phyloP scores from a whole-genome alignment of 1,284 basidiomycete genomes.

The Phylloboletellus chloephorus region DNA sequence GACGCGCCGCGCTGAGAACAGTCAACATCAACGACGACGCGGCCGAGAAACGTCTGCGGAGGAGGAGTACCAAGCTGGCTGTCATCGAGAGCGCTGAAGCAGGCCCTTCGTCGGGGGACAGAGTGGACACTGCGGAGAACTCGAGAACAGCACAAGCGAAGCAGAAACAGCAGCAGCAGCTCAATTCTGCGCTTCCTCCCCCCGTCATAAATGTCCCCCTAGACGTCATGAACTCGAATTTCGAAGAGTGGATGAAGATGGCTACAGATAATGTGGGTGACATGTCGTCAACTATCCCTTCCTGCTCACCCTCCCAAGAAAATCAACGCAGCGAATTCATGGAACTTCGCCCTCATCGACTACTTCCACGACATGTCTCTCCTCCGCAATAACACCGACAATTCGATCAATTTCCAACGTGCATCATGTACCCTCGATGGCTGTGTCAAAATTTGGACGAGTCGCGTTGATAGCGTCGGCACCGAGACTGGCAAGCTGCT shows the following conservation, averaged over 20 bases:
- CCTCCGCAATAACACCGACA: conserved; percentile 85
- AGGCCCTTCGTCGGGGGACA: conserved; percentile 46
- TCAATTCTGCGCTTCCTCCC: conserved; percentile 53
- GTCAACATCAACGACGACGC: conserved; percentile 76
- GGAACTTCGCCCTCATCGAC: conserved; percentile 97
- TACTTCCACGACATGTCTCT: conserved; percentile 99
- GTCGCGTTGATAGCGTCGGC: conserved; percentile 93
- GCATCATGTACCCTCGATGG: conserved; percentile 97
- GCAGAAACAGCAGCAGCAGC: conserved; percentile 60
- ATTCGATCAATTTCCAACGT: conserved; percentile 98
- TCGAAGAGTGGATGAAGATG: conserved; percentile 99
- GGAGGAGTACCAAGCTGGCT: conserved; percentile 64
- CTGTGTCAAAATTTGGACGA: conserved; percentile 99
- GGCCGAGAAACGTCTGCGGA: conserved; percentile 68
- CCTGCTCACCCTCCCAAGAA: conserved; percentile 55
- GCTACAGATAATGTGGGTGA: conserved; percentile 91
- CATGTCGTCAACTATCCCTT: conserved; percentile 1
- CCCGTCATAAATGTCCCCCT: conserved; percentile 56
- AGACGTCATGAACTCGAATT: conserved; percentile 84
- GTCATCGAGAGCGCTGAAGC: conserved; percentile 48
- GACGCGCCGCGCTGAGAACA: conserved; percentile 46
- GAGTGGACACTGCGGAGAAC: conserved; percentile 37
- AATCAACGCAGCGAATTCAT: conserved; percentile 98
- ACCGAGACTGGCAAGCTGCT: conserved; percentile 96
- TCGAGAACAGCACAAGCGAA: conserved; percentile 41